A percentile compares a stretch with the other conserved stretches of the same genome.
These are phyloP conservation scores for Cladosporium sp. DNA, from an alignment of 2,329 filamentous ascomycete species.

Conservation along the genomic window DNA sequence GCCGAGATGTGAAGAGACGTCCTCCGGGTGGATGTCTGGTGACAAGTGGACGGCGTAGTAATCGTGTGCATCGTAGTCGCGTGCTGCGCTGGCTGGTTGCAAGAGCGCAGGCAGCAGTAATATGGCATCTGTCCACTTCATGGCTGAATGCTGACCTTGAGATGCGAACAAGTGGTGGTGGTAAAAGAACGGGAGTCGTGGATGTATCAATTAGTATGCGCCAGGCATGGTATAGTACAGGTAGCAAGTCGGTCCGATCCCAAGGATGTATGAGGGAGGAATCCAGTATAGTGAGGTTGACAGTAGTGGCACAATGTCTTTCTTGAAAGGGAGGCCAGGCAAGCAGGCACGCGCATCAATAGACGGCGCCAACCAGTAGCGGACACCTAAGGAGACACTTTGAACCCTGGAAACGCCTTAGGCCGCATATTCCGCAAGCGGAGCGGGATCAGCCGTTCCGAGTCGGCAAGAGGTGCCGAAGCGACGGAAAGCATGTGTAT, in stretches of 20 bases:
- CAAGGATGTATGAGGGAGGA: background rate
- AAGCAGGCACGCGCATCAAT: background rate
- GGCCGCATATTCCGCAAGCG: background rate
- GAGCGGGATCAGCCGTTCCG: background rate
- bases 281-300: background rate
- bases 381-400: background rate
- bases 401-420: background rate
- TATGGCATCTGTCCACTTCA: slow-evolving; percentile 18
- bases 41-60: slow-evolving; percentile 91
- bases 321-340: background rate
- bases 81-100: slow-evolving; percentile 10
- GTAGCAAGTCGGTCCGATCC: background rate
- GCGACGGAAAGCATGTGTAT: background rate
- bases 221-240: slow-evolving; percentile 17
- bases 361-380: background rate
- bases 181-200: background rate
- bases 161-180: background rate
- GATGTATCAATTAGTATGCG: slow-evolving; percentile 10
- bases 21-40: slow-evolving; percentile 61
- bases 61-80: slow-evolving; percentile 71
- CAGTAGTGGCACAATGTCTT: no score
- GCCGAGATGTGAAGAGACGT: slow-evolving; percentile 71
- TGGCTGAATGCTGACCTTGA: background rate
- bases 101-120: slow-evolving; percentile 12
- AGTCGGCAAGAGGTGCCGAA: background rate